A percentile compares a stretch with the other conserved stretches of the same genome.
These are phyloP conservation scores for Chamaecrista fasciculata DNA, from an alignment of 306 rosid species.

Conservation along the genomic window DNA sequence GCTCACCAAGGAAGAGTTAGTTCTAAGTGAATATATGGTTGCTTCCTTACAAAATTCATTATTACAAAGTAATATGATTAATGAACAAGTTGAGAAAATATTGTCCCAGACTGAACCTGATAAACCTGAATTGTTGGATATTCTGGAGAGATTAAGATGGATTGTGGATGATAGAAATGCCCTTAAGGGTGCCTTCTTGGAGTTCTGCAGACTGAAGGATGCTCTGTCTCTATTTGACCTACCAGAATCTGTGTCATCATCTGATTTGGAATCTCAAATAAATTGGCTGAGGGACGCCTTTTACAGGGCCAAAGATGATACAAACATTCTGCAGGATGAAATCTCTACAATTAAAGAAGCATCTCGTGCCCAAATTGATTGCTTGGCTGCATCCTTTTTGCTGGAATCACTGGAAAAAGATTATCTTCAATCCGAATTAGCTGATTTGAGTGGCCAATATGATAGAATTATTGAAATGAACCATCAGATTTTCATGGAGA, in stretches of 20 bases:
- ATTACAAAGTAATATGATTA: conserved; percentile 43
- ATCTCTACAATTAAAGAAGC: conserved; percentile 55
- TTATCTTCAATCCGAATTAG: conserved; percentile 65
- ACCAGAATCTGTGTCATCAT: conserved; percentile 68
- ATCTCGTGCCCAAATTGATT: conserved; percentile 51
- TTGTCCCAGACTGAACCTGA: conserved; percentile 53
- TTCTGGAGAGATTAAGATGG: conserved; percentile 71
- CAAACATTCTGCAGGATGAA: conserved; percentile 50
- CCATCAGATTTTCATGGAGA: conserved; percentile 54
- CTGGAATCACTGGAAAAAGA: conserved; percentile 64
- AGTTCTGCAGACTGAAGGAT: conserved; percentile 58
- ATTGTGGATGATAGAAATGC: conserved; percentile 60
- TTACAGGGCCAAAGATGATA: conserved; percentile 47
- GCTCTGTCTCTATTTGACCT: conserved; percentile 49
- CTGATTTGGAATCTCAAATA: conserved; percentile 65
- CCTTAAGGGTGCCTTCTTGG: conserved; percentile 52
- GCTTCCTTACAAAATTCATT: conserved; percentile 64
- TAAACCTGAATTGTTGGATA: conserved; percentile 48
- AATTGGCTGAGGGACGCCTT: conserved; percentile 69
- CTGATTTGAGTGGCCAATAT: conserved; percentile 49
- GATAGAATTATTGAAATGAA: conserved; percentile 53
- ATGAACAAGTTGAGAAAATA: conserved; percentile 59
- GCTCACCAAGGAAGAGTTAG: conserved; percentile 56
- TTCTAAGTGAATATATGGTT: conserved; percentile 51
- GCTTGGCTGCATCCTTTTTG: conserved; percentile 55